Evolutionary conservation across 164 flowering plant species (phyloP), one percentile per base, ranked within the genome.

Genomic region (Tinospora cordifolia): DNA sequence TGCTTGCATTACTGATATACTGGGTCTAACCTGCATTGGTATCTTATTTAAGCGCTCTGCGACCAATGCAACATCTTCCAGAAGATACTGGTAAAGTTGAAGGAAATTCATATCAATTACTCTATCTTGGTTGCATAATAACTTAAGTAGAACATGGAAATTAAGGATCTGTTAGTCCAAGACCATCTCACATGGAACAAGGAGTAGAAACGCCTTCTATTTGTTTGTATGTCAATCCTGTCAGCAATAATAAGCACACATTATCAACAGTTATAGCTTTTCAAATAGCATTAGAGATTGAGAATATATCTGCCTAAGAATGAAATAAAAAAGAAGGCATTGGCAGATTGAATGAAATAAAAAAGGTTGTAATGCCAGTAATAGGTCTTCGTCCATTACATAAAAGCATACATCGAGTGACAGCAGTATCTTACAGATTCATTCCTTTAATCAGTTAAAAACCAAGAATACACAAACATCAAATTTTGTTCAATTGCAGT

Each of bases 181-280:
- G 73, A 68, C 19, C 30, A 34, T 66, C 87, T 84, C 78, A 90
- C 98, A 79, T 65, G 74, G 78, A 95, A 95, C 40, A 95, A 85
- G 71, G 97, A 84, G 63, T 79, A 84, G 79, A 95, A 95, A 19
- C 85, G 91, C 75, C 90, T 84, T 36, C 86, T 71, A 76, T 92
- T 95, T 62, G 93, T 81, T 69, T 95, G 96, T 76, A 89, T 85
- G 81, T 95, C 98, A 81, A 95, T 85, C 99, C 99, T 95, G 86
- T 68, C 77, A 73, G 17, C 69, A 74, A n/a, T 12, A 15, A 8
- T 15, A 8, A 58, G 24, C 9, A 39, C 13, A n/a, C 26, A 36
- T 8, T 9, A 54, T 5, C 14, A 54, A 6, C 24, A 19, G 60
- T 8, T 8, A 8, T 12, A 47, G 19, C 54, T 47, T 47, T 44